These are phyloP conservation scores for Sclerotinia borealis DNA, from an alignment of 2,329 filamentous ascomycete species.

Conservation along the genomic window DNA sequence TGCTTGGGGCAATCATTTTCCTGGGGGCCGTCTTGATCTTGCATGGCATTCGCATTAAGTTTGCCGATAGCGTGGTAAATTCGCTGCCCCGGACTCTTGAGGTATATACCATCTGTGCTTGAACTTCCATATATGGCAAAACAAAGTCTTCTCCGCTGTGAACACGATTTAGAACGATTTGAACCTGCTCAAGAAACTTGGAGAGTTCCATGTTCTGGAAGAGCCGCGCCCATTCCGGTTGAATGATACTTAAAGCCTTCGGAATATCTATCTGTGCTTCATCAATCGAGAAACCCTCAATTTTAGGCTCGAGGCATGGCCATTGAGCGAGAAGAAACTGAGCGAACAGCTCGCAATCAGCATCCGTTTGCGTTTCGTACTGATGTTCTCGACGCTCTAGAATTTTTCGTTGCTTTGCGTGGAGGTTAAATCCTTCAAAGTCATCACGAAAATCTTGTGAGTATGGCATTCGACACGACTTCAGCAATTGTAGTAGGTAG, in stretches of 20 bases:
- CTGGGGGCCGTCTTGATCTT: background rate
- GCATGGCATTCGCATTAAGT: background rate
- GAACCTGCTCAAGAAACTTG: slow-evolving; percentile 39
- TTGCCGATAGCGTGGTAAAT: background rate
- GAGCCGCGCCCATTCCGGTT: slow-evolving; percentile 42
- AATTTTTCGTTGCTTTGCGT: slow-evolving; percentile 13
- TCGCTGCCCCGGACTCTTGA: slow-evolving; percentile 8
- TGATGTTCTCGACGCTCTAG: slow-evolving; percentile 25
- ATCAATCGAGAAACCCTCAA: slow-evolving; percentile 25
- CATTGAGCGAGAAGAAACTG: slow-evolving; percentile 39
- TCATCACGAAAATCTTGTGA: slow-evolving; percentile 22
- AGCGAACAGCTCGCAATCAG: slow-evolving; percentile 37
- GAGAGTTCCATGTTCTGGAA: slow-evolving; percentile 44
- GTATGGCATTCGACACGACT: slow-evolving; percentile 30
- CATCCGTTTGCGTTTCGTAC: slow-evolving; percentile 31
- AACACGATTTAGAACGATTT: slow-evolving; percentile 36
- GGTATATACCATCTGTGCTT: slow-evolving; percentile 11
- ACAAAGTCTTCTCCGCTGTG: background rate
- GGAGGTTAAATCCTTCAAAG: slow-evolving; percentile 3
- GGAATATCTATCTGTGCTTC: slow-evolving; percentile 35
- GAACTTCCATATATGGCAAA: background rate
- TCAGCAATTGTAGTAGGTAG: slow-evolving; percentile 32
- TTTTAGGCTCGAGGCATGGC: slow-evolving; percentile 37
- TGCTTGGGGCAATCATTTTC: too few relatives aligned
- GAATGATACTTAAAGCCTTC: slow-evolving; percentile 36